These are phyloP conservation scores for Lomentospora prolificans DNA, from an alignment of 2,329 filamentous ascomycete species.

Conservation along the genomic window DNA sequence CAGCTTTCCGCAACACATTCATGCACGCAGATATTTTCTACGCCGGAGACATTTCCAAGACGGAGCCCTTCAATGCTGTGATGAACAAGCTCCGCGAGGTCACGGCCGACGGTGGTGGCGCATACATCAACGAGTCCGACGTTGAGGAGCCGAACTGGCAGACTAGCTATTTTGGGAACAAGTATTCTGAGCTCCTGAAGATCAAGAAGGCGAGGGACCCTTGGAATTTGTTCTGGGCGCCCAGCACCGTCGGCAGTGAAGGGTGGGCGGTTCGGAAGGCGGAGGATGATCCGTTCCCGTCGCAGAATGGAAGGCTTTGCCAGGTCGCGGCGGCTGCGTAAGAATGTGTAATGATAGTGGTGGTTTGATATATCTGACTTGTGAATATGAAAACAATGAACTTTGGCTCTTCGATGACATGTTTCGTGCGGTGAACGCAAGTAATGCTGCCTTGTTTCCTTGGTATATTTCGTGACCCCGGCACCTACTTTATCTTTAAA, in stretches of 20 bases:
- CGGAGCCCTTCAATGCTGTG: constrained; percentile 14
- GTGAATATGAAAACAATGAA: no score
- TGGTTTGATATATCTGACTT: no score
- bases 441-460: no score
- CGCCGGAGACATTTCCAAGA: constrained; percentile 12
- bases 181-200: constrained; percentile 28
- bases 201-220: constrained; percentile 42
- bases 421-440: no score
- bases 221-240: constrained; percentile 35
- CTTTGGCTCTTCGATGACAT: no score
- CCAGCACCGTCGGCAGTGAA: constrained; percentile 39
- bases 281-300: constrained; percentile 19
- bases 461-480: no score
- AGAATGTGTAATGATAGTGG: not conserved
- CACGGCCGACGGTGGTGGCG: constrained; percentile 29
- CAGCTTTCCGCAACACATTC: constrained; percentile 30
- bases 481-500: no score
- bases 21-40: constrained; percentile 23
- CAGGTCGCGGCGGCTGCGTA: constrained; percentile 8
- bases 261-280: constrained; percentile 28
- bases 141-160: constrained; percentile 35
- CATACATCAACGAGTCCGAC: constrained; percentile 43
- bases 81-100: constrained; percentile 22
- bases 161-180: constrained; percentile 34
- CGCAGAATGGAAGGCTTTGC: constrained; percentile 27